Evolutionary conservation across 179 eudicot genomes (phyloP), one percentile per base, ranked within the genome.

Genomic region (Pouteria campechiana): DNA sequence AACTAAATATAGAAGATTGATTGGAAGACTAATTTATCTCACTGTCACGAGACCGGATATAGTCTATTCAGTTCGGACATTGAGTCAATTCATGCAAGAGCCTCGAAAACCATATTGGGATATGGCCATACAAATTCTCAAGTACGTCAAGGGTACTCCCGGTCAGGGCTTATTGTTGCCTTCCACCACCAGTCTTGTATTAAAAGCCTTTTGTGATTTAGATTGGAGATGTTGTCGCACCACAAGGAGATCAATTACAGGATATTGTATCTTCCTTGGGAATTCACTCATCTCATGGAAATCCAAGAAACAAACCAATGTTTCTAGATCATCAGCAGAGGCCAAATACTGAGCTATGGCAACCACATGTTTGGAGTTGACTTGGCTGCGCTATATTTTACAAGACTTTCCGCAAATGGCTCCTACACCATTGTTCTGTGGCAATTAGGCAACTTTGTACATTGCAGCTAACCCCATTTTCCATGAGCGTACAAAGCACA

Each of bases 401-500:
- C 3, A 25, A 25, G 44, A 39, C 12, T 2, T 39, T 10, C 6
- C 5, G 14, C 0, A 19, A 7, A 39, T 8, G n/a, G 25, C 9
- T n/a, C 12, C 25, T 4, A 7, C 19, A 1, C 27, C 17, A 21
- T 11, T 39, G 6, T 39, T 19, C 7, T 39, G 8, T 39, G 44
- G 13, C 44, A 39, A 39, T 5, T 4, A 35, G 17, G 44, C 8
- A 19, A 27, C 44, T 6, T 0, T 39, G 2, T 4, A 35, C n/a
- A 35, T 35, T 35, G 38, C 38, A n/a, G n/a, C n/a, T n/a, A n/a
- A n/a, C n/a, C n/a, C n/a, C n/a, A n/a, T 33, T 2, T 53, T 53
- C 13, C 58, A 41, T 33, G 41, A 53, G 35, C 12, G 50, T 0
- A 42, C 35, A 2, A 42, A 42, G 24, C 58, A 42, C 9, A 7